Evolutionary conservation across 345 rosid genomes (phyloP).

Genomic region (Clarkia xantiana): DNA sequence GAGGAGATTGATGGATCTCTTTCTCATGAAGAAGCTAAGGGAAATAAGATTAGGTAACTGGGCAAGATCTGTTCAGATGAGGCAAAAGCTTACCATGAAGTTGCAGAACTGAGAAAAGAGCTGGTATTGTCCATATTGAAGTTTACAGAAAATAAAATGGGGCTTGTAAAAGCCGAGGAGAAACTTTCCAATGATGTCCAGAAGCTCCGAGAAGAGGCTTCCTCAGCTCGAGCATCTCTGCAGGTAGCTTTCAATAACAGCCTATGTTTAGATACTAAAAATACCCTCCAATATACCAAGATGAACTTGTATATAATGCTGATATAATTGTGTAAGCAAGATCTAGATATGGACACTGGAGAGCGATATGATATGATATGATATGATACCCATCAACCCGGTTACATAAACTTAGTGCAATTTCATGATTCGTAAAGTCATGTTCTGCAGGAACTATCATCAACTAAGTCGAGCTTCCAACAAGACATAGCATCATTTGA

Average conservation of each 20-base stretch:
- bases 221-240: conserved; percentile 44
- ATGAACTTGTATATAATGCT: no score
- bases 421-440: no score
- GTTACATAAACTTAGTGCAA: no score
- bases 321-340: no score
- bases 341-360: no score
- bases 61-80: conserved; percentile 44
- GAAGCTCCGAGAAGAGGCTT: conserved; percentile 48
- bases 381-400: no score
- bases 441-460: conserved; percentile 46
- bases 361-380: no score
- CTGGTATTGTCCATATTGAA: conserved; percentile 40
- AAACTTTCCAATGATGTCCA: conserved; percentile 66
- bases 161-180: conserved; percentile 51
- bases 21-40: conserved; percentile 40
- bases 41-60: conserved; percentile 48
- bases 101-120: conserved; percentile 38
- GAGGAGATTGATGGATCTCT: conserved; percentile 35
- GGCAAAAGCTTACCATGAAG: conserved; percentile 42
- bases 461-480: conserved; percentile 68
- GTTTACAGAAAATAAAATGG: conserved; percentile 47
- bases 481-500: conserved; percentile 54
- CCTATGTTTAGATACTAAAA: no score
- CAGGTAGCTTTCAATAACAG: conserved; percentile 28
- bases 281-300: no score